Base-by-base conservation (phyloP, 1,139 yeast genomes). In the Wickerhamomyces sp. region DNA sequence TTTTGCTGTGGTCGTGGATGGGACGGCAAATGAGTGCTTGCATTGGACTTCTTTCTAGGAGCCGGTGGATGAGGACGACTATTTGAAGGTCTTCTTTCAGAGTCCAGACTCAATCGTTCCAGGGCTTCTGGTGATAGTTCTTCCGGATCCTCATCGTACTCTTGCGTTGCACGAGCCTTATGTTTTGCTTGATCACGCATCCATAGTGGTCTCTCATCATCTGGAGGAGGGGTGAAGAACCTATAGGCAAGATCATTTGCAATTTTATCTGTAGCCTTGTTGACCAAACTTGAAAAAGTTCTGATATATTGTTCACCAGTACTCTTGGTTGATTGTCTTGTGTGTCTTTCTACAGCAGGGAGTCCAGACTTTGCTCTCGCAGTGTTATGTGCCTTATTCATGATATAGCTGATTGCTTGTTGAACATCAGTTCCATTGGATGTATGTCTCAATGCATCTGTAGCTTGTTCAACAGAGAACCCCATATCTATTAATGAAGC, bases 401-500 rank as follows among this genome's bases (percentile, higher is more conserved):
- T 83, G 39, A 88, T 69, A 51, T 68, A 77, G 44, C 81, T 81
- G 34, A 86, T 84, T 36, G 95, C 91, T 36, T 70, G 73, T 52
- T 82, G 79, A 11, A 86, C 69, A 54, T 84, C 78, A 29, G 73
- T 56, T 0, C 91, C 93, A n/a, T 69, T 65, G 26, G 67, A 63
- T 0, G 81, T 73, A 40, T 66, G 60, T 18, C 68, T 71, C 37
- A 88, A 70, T 0, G 95, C 95, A 9, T 69, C 67, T 37, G 72
- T 75, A 5, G 94, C 80, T 43, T 74, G 78, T 2, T 79, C 83
- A 1, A 76, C 67, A 1, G 83, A 66, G 57, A 88, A 88, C 2
- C 96, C 95, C 77, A 88, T 87, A 51, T 88, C 95, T 1, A 87
- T 65, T 44, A 88, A 68, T 55, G 81, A 87, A 0, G 93, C 93